phyloP scores from a whole-genome alignment of 2,329 filamentous ascomycete genomes.

The Verticillium longisporum region DNA sequence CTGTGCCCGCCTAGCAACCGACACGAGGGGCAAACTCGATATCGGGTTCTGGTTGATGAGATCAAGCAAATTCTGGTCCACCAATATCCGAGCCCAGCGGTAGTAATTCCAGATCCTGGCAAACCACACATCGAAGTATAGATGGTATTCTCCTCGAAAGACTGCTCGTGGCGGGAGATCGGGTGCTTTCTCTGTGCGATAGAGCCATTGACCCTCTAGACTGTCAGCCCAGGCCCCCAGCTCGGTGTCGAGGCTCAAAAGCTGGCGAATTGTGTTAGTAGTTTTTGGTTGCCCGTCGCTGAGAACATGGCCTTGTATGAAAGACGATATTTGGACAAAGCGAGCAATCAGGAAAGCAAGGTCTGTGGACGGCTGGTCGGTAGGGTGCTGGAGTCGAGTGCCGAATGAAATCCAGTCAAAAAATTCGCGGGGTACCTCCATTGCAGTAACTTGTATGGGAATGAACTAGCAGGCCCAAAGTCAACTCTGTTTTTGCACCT shows the following conservation, averaged over 20 bases:
- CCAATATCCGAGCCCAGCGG: slow-evolving; percentile 49
- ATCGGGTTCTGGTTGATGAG: slow-evolving; percentile 28
- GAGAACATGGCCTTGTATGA: slow-evolving; percentile 24
- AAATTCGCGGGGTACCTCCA: slow-evolving; percentile 30
- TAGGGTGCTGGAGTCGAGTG: slow-evolving; percentile 23
- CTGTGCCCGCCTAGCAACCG: slow-evolving; percentile 19
- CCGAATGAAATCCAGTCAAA: slow-evolving; percentile 36
- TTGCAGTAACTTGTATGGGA: slow-evolving; percentile 31
- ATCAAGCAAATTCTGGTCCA: slow-evolving; percentile 41
- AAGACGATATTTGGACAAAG: slow-evolving; percentile 30
- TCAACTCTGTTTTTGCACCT: neutral
- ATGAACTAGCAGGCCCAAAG: slow-evolving; percentile 30
- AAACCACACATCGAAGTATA: slow-evolving; percentile 46
- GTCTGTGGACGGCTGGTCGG: slow-evolving; percentile 31
- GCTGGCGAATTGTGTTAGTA: slow-evolving; percentile 26
- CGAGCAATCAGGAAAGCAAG: slow-evolving; percentile 32
- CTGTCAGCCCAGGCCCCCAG: slow-evolving; percentile 31
- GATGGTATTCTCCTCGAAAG: slow-evolving; percentile 47
- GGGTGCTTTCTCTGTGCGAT: slow-evolving; percentile 21
- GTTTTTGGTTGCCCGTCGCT: slow-evolving; percentile 29
- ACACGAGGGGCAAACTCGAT: slow-evolving; percentile 25
- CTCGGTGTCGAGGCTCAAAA: slow-evolving; percentile 30
- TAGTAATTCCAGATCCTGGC: slow-evolving; percentile 53
- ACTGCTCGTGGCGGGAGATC: slow-evolving; percentile 32
- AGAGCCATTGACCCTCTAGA: slow-evolving; percentile 28